Base-by-base conservation (phyloP, 257 asterid species). In the Solanum piurae region DNA sequence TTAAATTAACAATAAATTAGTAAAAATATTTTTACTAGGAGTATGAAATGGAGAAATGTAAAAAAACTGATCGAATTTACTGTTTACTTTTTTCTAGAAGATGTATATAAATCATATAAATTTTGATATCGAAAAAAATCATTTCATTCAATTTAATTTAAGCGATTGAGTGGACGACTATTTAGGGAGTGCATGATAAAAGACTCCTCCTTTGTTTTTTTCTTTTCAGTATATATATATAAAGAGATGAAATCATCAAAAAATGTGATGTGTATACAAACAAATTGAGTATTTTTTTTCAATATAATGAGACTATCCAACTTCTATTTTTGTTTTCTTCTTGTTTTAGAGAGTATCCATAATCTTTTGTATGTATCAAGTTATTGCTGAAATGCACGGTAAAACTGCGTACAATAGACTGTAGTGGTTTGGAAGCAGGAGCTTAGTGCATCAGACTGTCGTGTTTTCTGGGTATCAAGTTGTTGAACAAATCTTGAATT, bases 361-460 rank as follows among this genome's bases (percentile, higher is more conserved):
- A 2, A 9, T 62, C 52, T 21, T 34, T 74, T 74, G 16, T 34
- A 5, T 23, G 4, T 73, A 33, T 34, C 4, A 69, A 55, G n/a
- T 55, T 55, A 2, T 55, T 52, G 62, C 9, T 5, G 1, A 64
- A 66, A 12, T 66, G 34, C 1, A 66, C 4, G 9, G 9, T 2
- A 66, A 12, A 1, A 27, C 5, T 66, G 36, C 20, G 10, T 66
- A 66, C 2, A 5, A 66, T 66, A 66, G 0, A 52, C n/a, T 6
- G 3, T 16, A 6, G 9, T 52, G 9, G 3, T 52, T 52, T 2
- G 0, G 4, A 9, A 52, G n/a, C 1, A 16, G 9, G 0, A 68
- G 74, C 23, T 68, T 68, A 68, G 37, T 27, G 21, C 11, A 68
- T 12, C 0, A 1, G 1, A 14, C 75, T 68, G 23, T 12, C 3